A percentile compares a stretch with the other conserved stretches of the same genome.
Conservation (phyloP, 495 filamentous ascomycete genomes). For the Neurospora sp. region DNA sequence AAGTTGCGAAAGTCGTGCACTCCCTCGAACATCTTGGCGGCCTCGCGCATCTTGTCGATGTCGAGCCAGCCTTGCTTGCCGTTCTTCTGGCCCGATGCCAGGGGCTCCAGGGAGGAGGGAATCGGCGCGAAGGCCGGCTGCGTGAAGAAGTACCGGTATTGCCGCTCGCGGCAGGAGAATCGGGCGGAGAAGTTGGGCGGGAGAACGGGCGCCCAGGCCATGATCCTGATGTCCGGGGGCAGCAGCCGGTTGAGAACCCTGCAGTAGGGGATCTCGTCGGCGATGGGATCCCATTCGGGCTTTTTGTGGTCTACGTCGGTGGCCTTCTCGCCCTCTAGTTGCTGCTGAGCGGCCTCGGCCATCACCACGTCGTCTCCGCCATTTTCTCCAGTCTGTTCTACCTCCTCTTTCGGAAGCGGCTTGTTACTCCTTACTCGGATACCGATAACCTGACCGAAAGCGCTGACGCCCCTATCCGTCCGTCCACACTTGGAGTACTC, state of each 20-base stretch:
- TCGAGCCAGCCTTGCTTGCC: constrained; percentile 50
- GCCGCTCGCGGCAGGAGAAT: constrained; percentile 83
- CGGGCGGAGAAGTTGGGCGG: constrained; percentile 76
- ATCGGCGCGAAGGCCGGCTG: constrained; percentile 71
- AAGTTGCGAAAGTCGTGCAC: constrained; percentile 94
- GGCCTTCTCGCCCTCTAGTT: not conserved
- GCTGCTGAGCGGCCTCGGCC: not conserved
- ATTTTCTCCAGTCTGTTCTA: constrained; percentile 1
- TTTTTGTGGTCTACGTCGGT: constrained; percentile 4
- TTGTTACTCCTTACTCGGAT: constrained; percentile 70
- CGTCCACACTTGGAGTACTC: constrained; percentile 92
- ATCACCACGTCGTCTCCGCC: not conserved
- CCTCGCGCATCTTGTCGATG: constrained; percentile 75
- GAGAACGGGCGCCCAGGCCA: constrained; percentile 86
- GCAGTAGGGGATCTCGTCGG: constrained; percentile 76
- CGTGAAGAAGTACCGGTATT: constrained; percentile 95
- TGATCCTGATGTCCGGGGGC: constrained; percentile 75
- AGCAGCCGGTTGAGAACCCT: constrained; percentile 75
- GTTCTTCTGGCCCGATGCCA: constrained; percentile 8
- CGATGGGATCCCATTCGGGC: constrained; percentile 56
- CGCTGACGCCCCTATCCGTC: constrained; percentile 88
- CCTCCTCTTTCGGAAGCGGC: constrained; percentile 33
- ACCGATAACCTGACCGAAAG: constrained; percentile 90
- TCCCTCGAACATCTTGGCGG: constrained; percentile 69
- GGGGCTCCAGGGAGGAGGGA: constrained; percentile 25